A percentile compares a stretch with the other conserved stretches of the same genome.
phyloP scores from a whole-genome alignment of 306 rosid species.

The Castanopsis chinensis region DNA sequence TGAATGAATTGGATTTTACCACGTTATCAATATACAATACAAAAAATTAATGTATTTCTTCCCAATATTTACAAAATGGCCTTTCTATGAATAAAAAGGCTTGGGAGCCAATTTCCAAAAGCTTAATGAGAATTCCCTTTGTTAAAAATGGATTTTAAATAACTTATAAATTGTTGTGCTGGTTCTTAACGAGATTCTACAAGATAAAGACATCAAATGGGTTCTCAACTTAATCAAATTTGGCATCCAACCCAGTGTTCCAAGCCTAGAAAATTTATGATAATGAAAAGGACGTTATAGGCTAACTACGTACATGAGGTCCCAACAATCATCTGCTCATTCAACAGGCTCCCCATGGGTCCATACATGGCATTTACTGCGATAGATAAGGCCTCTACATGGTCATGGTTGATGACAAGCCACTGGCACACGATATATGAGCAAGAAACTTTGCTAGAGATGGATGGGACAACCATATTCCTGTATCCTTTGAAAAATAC shows the following conservation, averaged over 20 bases:
- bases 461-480: not conserved
- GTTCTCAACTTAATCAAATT: not conserved
- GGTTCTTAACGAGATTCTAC: conserved; percentile 12
- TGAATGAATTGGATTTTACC: too few species aligned
- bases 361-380: not conserved
- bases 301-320: not conserved
- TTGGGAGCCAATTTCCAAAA: too few species aligned
- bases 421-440: not conserved
- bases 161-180: not conserved
- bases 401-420: not conserved
- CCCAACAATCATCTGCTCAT: not conserved
- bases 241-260: not conserved
- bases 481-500: too few species aligned
- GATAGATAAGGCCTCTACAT: not conserved
- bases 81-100: not conserved
- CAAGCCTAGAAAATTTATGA: not conserved
- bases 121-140: too few species aligned
- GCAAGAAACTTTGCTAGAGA: not conserved
- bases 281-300: not conserved
- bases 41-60: not conserved
- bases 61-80: not conserved
- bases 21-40: too few species aligned
- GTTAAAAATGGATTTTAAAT: not conserved
- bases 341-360: conserved; percentile 14
- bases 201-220: not conserved